Base-by-base conservation (phyloP, 768 basidiomycete genomes). In the Brasilioporus rufonigricans region DNA sequence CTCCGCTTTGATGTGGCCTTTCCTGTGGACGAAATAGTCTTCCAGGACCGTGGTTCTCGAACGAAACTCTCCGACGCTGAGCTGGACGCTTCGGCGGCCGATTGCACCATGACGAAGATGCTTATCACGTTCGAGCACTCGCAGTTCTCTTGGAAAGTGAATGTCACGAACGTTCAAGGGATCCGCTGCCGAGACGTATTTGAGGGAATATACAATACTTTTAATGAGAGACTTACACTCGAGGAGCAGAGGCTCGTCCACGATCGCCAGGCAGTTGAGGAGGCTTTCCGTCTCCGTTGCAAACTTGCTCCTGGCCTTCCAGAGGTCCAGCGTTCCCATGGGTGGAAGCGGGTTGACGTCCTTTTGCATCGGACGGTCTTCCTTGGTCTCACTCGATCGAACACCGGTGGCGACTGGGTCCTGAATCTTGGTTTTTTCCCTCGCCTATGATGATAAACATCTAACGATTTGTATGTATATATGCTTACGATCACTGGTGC, bases 161-260 rank as follows among this genome's bases (percentile, higher is more conserved):
- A 75, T 48, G 75, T 83, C 53, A 72, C 74, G 45, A 73, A 76
- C 33, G 48, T 69, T 19, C 65, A 66, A 36, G 78, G 78, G 13
- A 72, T 86, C 52, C 70, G 77, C 13, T 79, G 82, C 59, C 74
- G 79, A 23, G 85, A 87, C 49, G 76, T 88, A 32, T 84, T 86
- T 62, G 66, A 77, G 52, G 80, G 76, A 9, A 84, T 88, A 26
- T 77, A 81, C 61, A 74, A 79, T 38, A 69, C 75, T 8, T 81
- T 78, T 55, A 66, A 76, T 44, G 65, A 71, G 33, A 73, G 71
- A 7, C 69, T 86, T 63, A 77, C 78, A 1, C 59, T 62, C 24
- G 71, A 75, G 31, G 83, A 86, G 32, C 73, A 70, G 52, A 60
- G 73, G 53, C 69, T 71, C 21, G 61, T 70, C 52, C 53, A 52